Evolutionary conservation across 2,329 filamentous ascomycete species (phyloP).

Genomic region (Dothideomycetes sp.): DNA sequence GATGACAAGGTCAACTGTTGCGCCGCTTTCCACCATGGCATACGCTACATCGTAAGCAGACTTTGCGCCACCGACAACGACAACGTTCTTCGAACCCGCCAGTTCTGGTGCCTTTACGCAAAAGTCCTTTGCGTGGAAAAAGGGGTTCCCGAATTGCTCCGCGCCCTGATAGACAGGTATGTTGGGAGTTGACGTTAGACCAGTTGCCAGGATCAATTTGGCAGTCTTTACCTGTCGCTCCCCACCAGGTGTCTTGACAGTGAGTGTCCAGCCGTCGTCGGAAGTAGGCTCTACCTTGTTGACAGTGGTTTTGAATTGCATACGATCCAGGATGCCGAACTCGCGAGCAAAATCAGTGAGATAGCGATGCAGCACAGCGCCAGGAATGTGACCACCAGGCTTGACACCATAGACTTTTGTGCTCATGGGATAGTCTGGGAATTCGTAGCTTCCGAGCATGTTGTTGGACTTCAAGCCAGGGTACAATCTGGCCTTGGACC

Average conservation of each 20-base stretch:
- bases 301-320: constrained; percentile 43
- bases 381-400: constrained; percentile 48
- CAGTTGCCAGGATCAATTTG: constrained; percentile 48
- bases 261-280: constrained; percentile 14
- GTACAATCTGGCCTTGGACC: constrained; percentile 57
- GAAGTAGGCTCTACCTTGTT: constrained; percentile 31
- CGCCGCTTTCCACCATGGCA: constrained; percentile 41
- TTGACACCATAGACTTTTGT: constrained; percentile 32
- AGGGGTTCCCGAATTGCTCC: constrained; percentile 37
- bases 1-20: constrained; percentile 46
- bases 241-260: neutral
- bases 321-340: constrained; percentile 37
- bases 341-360: constrained; percentile 44
- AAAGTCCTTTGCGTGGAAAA: constrained; percentile 51
- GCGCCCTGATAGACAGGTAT: constrained; percentile 41
- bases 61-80: constrained; percentile 51
- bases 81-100: too few species aligned
- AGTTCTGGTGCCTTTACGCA: constrained; percentile 26
- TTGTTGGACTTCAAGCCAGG: constrained; percentile 65
- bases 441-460: constrained; percentile 61
- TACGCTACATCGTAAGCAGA: constrained; percentile 55
- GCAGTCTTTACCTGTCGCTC: constrained; percentile 4
- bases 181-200: constrained; percentile 47
- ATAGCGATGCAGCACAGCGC: constrained; percentile 44
- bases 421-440: constrained; percentile 61